Conservation (phyloP, 345 rosid genomes). For the Geranium rotundifolium region DNA sequence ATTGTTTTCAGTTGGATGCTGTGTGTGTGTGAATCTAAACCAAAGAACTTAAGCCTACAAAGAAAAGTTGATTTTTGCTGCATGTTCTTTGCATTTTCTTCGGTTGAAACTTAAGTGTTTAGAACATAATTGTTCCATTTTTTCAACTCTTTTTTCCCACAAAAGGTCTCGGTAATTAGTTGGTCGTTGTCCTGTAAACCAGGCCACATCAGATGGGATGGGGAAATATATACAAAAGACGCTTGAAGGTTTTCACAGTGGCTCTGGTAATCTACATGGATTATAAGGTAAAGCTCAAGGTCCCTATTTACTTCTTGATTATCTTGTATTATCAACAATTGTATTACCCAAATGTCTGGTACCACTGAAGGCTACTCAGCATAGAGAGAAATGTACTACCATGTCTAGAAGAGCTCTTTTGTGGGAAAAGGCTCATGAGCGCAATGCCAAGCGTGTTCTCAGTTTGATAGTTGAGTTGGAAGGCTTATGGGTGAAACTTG, state of each 20-base stretch:
- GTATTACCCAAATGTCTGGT: background rate
- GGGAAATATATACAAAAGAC: slow-evolving; percentile 65
- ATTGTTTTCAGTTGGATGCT: background rate
- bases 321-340: slow-evolving; percentile 2
- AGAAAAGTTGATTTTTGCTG: background rate
- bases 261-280: slow-evolving; percentile 71
- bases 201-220: slow-evolving; percentile 39
- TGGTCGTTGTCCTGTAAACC: background rate
- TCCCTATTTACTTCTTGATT: slow-evolving; percentile 5
- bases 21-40: too few relatives aligned
- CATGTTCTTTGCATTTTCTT: background rate
- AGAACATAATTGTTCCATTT: too few relatives aligned
- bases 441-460: slow-evolving; percentile 78
- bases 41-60: too few relatives aligned
- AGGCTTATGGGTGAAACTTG: slow-evolving; percentile 92
- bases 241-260: slow-evolving; percentile 56
- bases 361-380: slow-evolving; percentile 49
- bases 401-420: slow-evolving; percentile 38
- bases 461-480: slow-evolving; percentile 60
- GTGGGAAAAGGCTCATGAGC: slow-evolving; percentile 82
- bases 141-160: background rate
- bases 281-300: slow-evolving; percentile 54
- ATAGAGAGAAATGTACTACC: slow-evolving; percentile 63
- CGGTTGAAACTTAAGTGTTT: too few relatives aligned
- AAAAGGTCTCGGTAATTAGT: background rate